Percentiles rank a stretch among this genome's conserved stretches.
Evolutionary conservation across 225 moss, liverwort and hornwort genomes (phyloP).

Genomic region (Sphagnum contortum): DNA sequence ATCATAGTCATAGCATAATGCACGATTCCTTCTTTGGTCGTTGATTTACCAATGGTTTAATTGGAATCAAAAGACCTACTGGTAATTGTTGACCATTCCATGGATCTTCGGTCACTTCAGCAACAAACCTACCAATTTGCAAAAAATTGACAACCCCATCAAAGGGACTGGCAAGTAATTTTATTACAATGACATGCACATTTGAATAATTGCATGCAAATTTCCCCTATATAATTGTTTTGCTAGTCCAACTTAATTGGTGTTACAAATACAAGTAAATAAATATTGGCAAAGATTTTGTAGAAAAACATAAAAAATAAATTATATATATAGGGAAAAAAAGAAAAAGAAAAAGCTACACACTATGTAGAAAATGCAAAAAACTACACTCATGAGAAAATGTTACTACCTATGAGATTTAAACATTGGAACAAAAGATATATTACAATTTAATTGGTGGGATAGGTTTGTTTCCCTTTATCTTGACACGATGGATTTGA

Average conservation of each 20-base stretch:
- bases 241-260: no score
- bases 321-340: not conserved
- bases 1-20: no score
- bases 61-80: slow-evolving; percentile 35
- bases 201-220: not conserved
- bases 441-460: slow-evolving; percentile 61
- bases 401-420: not conserved
- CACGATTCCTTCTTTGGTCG: not conserved
- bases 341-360: not conserved
- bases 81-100: slow-evolving; percentile 73
- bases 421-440: not conserved
- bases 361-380: not conserved
- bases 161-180: not conserved
- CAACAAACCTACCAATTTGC: slow-evolving; percentile 47
- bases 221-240: no score
- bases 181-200: not conserved
- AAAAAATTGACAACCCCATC: no score
- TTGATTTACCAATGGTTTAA: slow-evolving; percentile 44
- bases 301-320: not conserved
- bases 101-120: slow-evolving; percentile 79
- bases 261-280: no score
- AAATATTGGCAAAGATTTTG: no score
- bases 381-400: not conserved
- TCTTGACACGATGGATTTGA: slow-evolving; percentile 63
- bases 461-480: slow-evolving; percentile 31